Conservation (phyloP, 306 rosid genomes). For the Pyrus pyrifolia region DNA sequence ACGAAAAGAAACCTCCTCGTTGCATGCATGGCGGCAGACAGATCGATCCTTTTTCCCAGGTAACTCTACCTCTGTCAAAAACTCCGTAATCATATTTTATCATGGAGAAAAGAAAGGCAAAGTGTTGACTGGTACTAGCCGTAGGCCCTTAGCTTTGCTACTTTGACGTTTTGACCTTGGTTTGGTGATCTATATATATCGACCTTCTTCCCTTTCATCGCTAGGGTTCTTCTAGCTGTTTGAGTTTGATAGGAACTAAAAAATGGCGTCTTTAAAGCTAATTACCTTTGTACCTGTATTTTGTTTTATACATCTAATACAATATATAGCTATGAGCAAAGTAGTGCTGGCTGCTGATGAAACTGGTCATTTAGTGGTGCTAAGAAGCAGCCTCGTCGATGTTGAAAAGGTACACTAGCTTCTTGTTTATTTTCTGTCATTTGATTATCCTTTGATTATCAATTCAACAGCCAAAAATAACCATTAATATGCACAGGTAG, state of each 20-base stretch:
- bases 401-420: slow-evolving; percentile 22
- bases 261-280: slow-evolving; percentile 36
- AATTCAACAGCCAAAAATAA: neutral
- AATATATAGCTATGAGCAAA: neutral
- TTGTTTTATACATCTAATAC: slow-evolving; percentile 18
- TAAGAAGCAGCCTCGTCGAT: slow-evolving; percentile 2
- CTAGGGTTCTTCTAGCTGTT: slow-evolving; percentile 15
- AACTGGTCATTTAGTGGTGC: neutral
- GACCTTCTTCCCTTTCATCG: slow-evolving; percentile 4
- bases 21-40: slow-evolving; percentile 71
- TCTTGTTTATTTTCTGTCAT: neutral
- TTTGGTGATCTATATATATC: slow-evolving; percentile 18
- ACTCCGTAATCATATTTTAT: neutral
- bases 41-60: neutral
- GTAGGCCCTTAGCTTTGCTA: neutral
- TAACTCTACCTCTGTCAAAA: neutral
- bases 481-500: no score
- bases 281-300: slow-evolving; percentile 16
- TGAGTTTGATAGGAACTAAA: neutral
- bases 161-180: slow-evolving; percentile 28
- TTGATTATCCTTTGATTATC: no score
- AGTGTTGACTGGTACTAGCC: neutral
- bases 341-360: neutral
- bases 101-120: neutral
- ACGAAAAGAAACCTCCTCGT: slow-evolving; percentile 17